Percentiles rank a stretch among this genome's conserved stretches.
Conservation (phyloP, 768 basidiomycete genomes). For the Crepidotus variabilis region DNA sequence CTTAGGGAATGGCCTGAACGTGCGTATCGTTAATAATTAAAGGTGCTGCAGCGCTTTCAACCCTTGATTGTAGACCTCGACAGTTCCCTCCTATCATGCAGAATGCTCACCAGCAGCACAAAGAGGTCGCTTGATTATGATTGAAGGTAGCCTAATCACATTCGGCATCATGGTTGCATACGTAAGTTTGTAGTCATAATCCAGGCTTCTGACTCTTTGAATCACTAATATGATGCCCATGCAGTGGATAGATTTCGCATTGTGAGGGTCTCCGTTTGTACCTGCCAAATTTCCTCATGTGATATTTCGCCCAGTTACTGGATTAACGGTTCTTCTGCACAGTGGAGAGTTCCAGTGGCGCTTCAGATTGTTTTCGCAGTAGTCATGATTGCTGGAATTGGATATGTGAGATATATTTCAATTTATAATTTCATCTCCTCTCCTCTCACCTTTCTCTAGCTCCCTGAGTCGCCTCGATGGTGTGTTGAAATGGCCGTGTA, state of each 20-base stretch:
- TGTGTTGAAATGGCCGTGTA: slow-evolving; percentile 13
- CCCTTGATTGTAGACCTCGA: slow-evolving; percentile 44
- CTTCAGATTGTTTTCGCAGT: slow-evolving; percentile 55
- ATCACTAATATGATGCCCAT: neutral
- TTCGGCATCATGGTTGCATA: slow-evolving; percentile 63
- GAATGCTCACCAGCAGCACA: slow-evolving; percentile 61
- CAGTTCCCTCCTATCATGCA: slow-evolving; percentile 61
- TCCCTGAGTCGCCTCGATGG: slow-evolving; percentile 61
- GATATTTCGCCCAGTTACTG: slow-evolving; percentile 38
- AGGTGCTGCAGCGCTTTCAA: neutral
- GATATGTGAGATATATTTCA: slow-evolving; percentile 37
- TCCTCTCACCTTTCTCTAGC: slow-evolving; percentile 24
- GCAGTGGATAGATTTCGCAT: slow-evolving; percentile 63
- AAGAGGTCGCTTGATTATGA: slow-evolving; percentile 60
- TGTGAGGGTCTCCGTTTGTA: slow-evolving; percentile 34
- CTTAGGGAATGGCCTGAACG: slow-evolving; percentile 63
- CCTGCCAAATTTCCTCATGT: neutral
- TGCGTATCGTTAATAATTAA: slow-evolving; percentile 23
- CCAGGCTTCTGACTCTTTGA: neutral
- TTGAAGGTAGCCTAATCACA: slow-evolving; percentile 61
- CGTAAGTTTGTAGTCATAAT: slow-evolving; percentile 19
- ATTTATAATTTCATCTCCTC: neutral
- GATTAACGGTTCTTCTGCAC: slow-evolving; percentile 44
- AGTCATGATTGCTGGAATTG: slow-evolving; percentile 45
- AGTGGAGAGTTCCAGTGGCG: slow-evolving; percentile 64